Conservation (phyloP, 768 basidiomycete genomes). For the Imleria badia region DNA sequence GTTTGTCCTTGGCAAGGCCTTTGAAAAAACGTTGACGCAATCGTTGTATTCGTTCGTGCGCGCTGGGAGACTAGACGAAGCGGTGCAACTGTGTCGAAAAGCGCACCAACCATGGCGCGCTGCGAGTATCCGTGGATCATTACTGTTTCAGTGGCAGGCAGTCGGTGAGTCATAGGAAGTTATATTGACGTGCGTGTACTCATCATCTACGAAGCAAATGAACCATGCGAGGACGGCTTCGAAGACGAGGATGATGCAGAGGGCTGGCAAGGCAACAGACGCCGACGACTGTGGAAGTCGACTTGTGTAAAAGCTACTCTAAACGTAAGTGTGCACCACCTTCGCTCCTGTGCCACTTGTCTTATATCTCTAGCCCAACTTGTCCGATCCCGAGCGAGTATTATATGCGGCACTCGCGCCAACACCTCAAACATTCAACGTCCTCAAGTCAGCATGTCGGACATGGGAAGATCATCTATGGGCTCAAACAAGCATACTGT, state of each 20-base stretch:
- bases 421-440: constrained; percentile 58
- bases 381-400: constrained; percentile 75
- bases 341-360: not conserved
- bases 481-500: constrained; percentile 80
- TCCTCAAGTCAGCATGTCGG: constrained; percentile 72
- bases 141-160: constrained; percentile 72
- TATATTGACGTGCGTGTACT: constrained; percentile 22
- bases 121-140: constrained; percentile 81
- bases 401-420: constrained; percentile 86
- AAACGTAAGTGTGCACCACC: constrained; percentile 46
- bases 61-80: constrained; percentile 82
- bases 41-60: constrained; percentile 81
- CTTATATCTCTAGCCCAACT: constrained; percentile 41
- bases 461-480: constrained; percentile 97
- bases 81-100: constrained; percentile 75
- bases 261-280: constrained; percentile 71
- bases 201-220: constrained; percentile 45
- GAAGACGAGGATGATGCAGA: constrained; percentile 46
- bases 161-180: constrained; percentile 50
- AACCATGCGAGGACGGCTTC: constrained; percentile 45
- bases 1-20: constrained; percentile 50
- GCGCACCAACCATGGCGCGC: constrained; percentile 92
- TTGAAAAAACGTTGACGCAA: constrained; percentile 75
- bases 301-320: constrained; percentile 78
- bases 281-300: constrained; percentile 83